These are phyloP conservation scores for Tolypocladium sp. DNA, from an alignment of 2,329 filamentous ascomycete genomes.

Conservation along the genomic window DNA sequence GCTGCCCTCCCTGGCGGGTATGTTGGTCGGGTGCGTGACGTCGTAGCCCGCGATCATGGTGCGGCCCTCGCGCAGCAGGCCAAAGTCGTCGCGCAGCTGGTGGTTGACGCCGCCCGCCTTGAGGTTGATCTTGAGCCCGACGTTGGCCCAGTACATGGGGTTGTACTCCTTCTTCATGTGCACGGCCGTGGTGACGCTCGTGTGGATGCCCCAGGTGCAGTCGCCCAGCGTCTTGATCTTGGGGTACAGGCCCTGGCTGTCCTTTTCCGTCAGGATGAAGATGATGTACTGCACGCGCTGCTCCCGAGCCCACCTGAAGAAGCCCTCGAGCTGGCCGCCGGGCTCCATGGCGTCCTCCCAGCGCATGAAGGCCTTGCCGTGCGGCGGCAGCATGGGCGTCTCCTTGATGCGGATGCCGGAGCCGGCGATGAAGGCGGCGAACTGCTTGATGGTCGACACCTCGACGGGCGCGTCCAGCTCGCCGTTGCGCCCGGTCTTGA, in stretches of 20 bases:
- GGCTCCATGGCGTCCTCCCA: conserved; percentile 2
- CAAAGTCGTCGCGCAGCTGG: conserved; percentile 44
- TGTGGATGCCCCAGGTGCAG: conserved; percentile 56
- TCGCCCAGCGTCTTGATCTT: conserved; percentile 62
- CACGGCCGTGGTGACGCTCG: conserved; percentile 48
- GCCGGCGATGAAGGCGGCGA: conserved; percentile 25
- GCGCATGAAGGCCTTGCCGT: conserved; percentile 4
- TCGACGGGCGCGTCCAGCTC: conserved; percentile 5
- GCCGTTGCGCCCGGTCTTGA: not conserved
- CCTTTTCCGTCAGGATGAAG: conserved; percentile 46
- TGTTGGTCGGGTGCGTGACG: conserved; percentile 75
- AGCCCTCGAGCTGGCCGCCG: conserved; percentile 12
- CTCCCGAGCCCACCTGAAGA: conserved; percentile 21
- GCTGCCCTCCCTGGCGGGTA: conserved; percentile 19
- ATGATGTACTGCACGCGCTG: conserved; percentile 42
- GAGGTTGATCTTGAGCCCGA: conserved; percentile 72
- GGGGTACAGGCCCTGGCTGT: conserved; percentile 48
- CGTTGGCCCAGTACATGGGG: conserved; percentile 54
- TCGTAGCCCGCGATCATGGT: conserved; percentile 87
- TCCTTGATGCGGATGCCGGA: conserved; percentile 30
- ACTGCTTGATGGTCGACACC: conserved; percentile 17
- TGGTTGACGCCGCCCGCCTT: conserved; percentile 72
- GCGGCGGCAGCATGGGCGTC: conserved; percentile 6
- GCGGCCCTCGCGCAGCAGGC: conserved; percentile 52
- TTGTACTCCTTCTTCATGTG: conserved; percentile 24